These are phyloP conservation scores for Umbelopsis vinacea DNA, from an alignment of 192 early-diverging fungal genomes.

Conservation along the genomic window DNA sequence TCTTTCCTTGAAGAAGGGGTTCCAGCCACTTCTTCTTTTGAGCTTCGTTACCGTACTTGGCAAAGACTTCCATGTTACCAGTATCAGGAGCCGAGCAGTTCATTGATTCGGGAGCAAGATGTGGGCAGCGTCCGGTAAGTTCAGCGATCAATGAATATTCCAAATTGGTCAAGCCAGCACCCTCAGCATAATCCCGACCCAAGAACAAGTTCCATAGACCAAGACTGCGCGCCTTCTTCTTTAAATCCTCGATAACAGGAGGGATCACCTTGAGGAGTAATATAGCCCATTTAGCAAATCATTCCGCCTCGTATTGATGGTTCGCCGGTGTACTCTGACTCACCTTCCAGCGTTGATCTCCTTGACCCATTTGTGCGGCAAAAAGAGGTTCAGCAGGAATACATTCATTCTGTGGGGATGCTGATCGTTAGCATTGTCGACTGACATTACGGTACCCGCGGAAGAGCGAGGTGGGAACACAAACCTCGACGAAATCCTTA, in stretches of 20 bases:
- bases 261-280: conserved; percentile 65
- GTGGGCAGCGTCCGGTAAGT: conserved; percentile 79
- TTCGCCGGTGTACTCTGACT: not conserved
- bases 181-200: conserved; percentile 76
- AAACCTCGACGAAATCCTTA: conserved; percentile 65
- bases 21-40: conserved; percentile 83
- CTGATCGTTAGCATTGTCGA: not conserved
- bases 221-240: conserved; percentile 79
- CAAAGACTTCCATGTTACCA: conserved; percentile 99
- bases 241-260: conserved; percentile 86
- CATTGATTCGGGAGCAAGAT: conserved; percentile 87
- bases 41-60: conserved; percentile 85
- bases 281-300: not conserved
- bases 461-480: not conserved
- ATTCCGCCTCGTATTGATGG: too few species aligned
- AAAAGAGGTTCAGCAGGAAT: conserved; percentile 89
- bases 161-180: conserved; percentile 89
- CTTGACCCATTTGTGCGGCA: conserved; percentile 70
- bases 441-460: not conserved
- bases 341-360: conserved; percentile 86
- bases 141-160: conserved; percentile 95
- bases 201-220: conserved; percentile 98
- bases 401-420: conserved; percentile 75
- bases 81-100: conserved; percentile 97
- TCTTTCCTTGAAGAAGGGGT: conserved; percentile 88